phyloP scores from a whole-genome alignment of 2,329 filamentous ascomycete genomes.

The Trichoderma sp. region DNA sequence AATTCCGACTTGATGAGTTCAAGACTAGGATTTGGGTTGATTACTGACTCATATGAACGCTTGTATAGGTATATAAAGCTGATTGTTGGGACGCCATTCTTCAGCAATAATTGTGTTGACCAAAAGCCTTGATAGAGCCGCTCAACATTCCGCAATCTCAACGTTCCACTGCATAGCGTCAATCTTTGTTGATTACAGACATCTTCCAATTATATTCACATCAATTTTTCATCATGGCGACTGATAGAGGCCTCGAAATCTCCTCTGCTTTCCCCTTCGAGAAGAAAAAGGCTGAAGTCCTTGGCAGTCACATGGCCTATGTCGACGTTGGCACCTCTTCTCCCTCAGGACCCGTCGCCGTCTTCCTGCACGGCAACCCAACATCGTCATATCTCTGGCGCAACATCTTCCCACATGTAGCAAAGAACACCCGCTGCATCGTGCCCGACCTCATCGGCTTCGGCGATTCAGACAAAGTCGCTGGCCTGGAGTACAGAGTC shows the following conservation, averaged over 20 bases:
- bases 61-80: background rate
- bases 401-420: background rate
- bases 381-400: constrained; percentile 11
- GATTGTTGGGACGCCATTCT: background rate
- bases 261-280: background rate
- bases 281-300: background rate
- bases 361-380: constrained; percentile 6
- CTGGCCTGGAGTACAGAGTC: background rate
- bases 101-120: background rate
- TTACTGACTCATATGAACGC: background rate
- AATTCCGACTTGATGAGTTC: background rate
- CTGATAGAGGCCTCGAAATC: background rate
- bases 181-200: background rate
- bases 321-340: background rate
- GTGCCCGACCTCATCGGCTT: constrained; percentile 3
- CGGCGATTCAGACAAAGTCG: background rate
- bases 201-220: fast-evolving
- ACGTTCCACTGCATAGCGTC: background rate
- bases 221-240: background rate
- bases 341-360: background rate
- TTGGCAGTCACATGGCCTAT: background rate
- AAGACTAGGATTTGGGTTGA: background rate
- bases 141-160: background rate
- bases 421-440: background rate
- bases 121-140: background rate